A percentile compares a stretch with the other conserved stretches of the same genome.
phyloP scores from a whole-genome alignment of 2,329 filamentous ascomycete genomes.

The Fusarium mundagurra region DNA sequence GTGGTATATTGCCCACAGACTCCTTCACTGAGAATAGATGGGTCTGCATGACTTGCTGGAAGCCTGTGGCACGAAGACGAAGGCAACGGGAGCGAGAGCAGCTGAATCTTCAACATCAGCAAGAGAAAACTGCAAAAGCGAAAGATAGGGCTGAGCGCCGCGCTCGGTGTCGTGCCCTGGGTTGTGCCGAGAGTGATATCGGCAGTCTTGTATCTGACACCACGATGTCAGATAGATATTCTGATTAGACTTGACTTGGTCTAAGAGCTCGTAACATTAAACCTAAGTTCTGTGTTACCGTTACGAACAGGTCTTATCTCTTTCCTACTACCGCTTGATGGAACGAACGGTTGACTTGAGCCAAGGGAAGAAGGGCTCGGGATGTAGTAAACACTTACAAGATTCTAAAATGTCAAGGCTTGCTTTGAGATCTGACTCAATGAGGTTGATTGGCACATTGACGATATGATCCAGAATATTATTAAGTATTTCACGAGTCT shows the following conservation, averaged over 20 bases:
- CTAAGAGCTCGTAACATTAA: neutral
- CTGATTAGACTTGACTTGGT: neutral
- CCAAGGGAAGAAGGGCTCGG: rapidly evolving
- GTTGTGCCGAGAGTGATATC: neutral
- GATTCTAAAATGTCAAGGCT: neutral
- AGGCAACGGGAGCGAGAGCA: neutral
- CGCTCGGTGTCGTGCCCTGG: neutral
- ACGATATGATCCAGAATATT: neutral
- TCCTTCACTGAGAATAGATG: neutral
- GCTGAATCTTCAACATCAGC: neutral
- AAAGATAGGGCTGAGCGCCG: neutral
- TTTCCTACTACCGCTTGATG: neutral
- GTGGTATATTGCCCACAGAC: neutral
- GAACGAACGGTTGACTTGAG: rapidly evolving
- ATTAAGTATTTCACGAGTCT: neutral
- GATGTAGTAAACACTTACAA: neutral
- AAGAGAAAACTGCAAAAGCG: neutral
- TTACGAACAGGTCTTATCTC: neutral
- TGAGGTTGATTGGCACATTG: neutral
- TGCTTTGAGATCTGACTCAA: neutral
- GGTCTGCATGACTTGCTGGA: neutral
- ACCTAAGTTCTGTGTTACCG: rapidly evolving
- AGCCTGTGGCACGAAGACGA: neutral
- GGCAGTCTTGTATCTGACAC: neutral
- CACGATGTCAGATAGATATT: neutral